Conservation (phyloP, 2,329 filamentous ascomycete species). For the Colletotrichum zoysiae region DNA sequence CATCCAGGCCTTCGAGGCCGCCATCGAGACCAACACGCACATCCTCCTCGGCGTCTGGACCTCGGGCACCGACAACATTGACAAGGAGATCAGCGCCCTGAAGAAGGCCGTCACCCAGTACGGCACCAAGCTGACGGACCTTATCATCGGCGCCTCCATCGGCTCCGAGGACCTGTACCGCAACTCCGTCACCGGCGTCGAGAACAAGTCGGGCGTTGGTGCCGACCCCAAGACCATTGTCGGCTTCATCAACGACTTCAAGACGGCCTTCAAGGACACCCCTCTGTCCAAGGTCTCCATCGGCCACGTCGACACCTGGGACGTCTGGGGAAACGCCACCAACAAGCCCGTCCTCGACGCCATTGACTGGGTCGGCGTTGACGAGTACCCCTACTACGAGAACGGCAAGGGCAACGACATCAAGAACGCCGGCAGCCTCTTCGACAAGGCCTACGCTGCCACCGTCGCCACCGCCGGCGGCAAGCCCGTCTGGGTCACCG, state of each 20-base stretch:
- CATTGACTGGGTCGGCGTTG: conserved; percentile 74
- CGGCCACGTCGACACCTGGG: conserved; percentile 79
- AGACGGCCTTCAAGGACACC: conserved; percentile 64
- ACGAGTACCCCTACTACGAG: conserved; percentile 77
- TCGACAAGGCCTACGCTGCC: conserved; percentile 62
- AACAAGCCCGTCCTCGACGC: conserved; percentile 72
- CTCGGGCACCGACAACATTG: conserved; percentile 66
- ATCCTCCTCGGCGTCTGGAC: conserved; percentile 76
- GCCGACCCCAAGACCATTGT: conserved; percentile 70
- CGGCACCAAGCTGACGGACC: conserved; percentile 65
- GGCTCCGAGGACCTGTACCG: conserved; percentile 78
- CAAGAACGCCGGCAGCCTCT: conserved; percentile 66
- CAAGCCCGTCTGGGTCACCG: conserved; percentile 72
- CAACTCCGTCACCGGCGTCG: conserved; percentile 69
- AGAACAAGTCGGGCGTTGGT: conserved; percentile 73
- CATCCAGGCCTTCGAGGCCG: conserved; percentile 82
- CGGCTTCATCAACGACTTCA: conserved; percentile 75
- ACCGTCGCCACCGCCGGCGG: conserved; percentile 60
- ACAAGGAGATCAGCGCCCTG: conserved; percentile 71
- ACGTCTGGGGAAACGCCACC: conserved; percentile 69
- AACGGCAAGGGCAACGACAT: conserved; percentile 67
- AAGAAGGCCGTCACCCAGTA: conserved; percentile 66
- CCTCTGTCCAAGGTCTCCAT: conserved; percentile 63
- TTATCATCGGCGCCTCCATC: conserved; percentile 74
- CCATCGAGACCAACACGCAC: conserved; percentile 69